phyloP scores from a whole-genome alignment of 2,329 filamentous ascomycete genomes.

The Penicillium sp. region DNA sequence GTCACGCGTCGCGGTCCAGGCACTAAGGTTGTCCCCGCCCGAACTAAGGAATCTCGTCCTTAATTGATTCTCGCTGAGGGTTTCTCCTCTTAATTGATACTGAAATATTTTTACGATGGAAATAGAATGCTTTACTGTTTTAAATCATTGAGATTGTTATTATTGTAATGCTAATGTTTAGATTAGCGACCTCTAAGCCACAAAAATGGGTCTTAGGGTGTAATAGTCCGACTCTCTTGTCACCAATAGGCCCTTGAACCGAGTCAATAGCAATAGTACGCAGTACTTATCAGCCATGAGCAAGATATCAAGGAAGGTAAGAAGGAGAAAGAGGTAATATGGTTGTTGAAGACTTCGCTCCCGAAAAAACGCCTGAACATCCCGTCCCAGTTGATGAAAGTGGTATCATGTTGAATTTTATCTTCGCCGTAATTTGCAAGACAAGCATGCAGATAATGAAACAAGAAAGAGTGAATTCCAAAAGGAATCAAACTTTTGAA shows the following conservation, averaged over 20 bases:
- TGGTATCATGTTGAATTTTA: constrained; percentile 53
- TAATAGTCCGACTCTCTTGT: constrained; percentile 4
- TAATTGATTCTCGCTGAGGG: neutral
- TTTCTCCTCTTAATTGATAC: neutral
- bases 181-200: constrained; percentile 31
- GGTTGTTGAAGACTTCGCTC: constrained; percentile 45
- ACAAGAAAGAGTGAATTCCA: constrained; percentile 28
- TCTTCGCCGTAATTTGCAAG: constrained; percentile 40
- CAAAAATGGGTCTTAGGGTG: constrained; percentile 4
- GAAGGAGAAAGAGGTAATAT: constrained; percentile 23
- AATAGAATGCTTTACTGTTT: neutral
- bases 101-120: neutral
- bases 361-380: constrained; percentile 42
- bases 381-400: constrained; percentile 44
- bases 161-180: constrained; percentile 40
- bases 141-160: constrained; percentile 17
- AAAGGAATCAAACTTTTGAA: constrained; percentile 16
- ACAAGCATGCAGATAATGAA: constrained; percentile 42
- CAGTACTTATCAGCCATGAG: neutral
- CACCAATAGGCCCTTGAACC: neutral
- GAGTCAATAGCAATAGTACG: neutral
- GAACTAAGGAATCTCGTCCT: neutral
- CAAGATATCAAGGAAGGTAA: constrained; percentile 8
- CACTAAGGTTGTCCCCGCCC: constrained; percentile 8
- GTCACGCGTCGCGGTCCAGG: constrained; percentile 28